Evolutionary conservation across 2,329 filamentous ascomycete genomes (phyloP), one percentile per base, ranked within the genome.

Genomic region (Apiospora sp.): DNA sequence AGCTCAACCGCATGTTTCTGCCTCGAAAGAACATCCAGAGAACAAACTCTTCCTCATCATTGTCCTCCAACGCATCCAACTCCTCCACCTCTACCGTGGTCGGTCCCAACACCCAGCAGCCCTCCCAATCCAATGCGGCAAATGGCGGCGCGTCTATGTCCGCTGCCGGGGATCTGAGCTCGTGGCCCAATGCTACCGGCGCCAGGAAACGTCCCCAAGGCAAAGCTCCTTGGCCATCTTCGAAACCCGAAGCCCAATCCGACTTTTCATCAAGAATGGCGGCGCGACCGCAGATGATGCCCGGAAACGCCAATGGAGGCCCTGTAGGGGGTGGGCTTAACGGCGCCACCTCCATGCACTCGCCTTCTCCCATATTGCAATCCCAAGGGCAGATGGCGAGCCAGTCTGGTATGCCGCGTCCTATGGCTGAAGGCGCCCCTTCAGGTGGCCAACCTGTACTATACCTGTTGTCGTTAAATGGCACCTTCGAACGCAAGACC

Each of bases 401-500:
- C 19, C 86, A 86, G 73, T 86, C 86, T 74, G 81, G 82, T 70
- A 84, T 86, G 80, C 76, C 92, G 72, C 93, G 95, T 75, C 92
- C 94, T 75, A 37, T 64, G n/a, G 84, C 87, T 71, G 92, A 93
- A 74, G 87, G 90, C 73, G 79, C 87, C 74, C 82, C 91, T 86
- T 83, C 87, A 83, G 90, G 92, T 72, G 89, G 90, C 7, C 91
- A 93, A 70, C 94, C 95, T 0, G 92, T 98, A 30, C 88, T 98
- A 58, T 94, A 95, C 74, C 89, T 99, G 6, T 85, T 96, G 7
- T 97, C 96, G 0, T 91, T 98, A 79, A 99, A 99, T 80, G 94
- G 94, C 73, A 98, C 96, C 0, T 99, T 99, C 81, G 96, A 98
- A 82, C 92, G 95, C 79, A 99, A 99, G 84, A 96, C 95, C 61